Evolutionary conservation across 331 rosid genomes (phyloP).

Genomic region (Prunus yedoensis): DNA sequence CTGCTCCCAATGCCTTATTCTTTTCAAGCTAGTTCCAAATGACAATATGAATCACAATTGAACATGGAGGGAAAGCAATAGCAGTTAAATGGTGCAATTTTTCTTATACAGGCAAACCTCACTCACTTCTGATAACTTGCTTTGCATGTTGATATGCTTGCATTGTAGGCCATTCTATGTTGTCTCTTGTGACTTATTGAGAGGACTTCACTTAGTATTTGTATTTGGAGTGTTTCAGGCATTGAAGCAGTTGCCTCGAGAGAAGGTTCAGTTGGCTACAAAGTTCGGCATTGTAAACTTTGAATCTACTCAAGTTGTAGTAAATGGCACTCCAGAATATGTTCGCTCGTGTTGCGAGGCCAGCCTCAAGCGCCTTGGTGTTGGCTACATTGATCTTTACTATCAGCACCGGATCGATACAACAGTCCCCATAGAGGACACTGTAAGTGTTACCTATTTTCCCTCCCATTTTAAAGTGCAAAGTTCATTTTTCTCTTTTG

Average conservation of each 20-base stretch:
- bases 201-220: too few relatives aligned
- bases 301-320: slow-evolving; percentile 11
- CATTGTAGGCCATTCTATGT: neutral
- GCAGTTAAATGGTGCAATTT: too few relatives aligned
- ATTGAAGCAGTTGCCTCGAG: slow-evolving; percentile 49
- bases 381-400: slow-evolving; percentile 60
- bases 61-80: too few relatives aligned
- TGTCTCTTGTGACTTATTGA: too few relatives aligned
- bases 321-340: slow-evolving; percentile 54
- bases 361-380: slow-evolving; percentile 63
- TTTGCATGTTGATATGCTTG: too few relatives aligned
- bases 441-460: neutral
- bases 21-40: too few relatives aligned
- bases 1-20: neutral
- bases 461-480: neutral
- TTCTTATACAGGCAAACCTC: too few relatives aligned
- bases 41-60: too few relatives aligned
- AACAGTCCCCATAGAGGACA: slow-evolving; percentile 43
- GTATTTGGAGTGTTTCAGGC: slow-evolving; percentile 27
- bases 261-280: slow-evolving; percentile 63
- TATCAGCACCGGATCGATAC: slow-evolving; percentile 48
- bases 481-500: too few relatives aligned
- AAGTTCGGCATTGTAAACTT: slow-evolving; percentile 53
- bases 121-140: too few relatives aligned
- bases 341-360: slow-evolving; percentile 58